Conservation (phyloP, 1,139 yeast species). For the Geotrichum macrosporum region DNA sequence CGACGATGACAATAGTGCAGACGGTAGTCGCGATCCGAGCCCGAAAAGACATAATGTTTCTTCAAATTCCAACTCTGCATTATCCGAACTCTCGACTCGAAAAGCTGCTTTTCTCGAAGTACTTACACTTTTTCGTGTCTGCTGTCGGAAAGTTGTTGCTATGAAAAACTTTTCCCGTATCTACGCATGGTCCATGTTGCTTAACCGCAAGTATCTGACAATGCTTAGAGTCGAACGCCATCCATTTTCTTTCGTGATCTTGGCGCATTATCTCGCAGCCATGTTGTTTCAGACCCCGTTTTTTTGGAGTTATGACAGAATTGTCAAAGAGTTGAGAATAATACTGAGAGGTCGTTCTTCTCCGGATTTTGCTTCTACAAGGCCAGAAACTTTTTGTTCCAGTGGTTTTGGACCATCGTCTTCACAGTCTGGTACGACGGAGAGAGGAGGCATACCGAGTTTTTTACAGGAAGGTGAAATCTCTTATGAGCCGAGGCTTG, state of each 20-base stretch:
- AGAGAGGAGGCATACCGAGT: too few relatives aligned
- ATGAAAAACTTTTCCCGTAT: conserved; percentile 3
- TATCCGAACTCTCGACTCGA: neutral
- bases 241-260: conserved; percentile 6
- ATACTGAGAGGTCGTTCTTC: conserved; percentile 2
- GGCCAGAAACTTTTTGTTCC: too few relatives aligned
- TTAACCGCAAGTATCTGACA: conserved; percentile 7
- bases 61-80: too few relatives aligned
- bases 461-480: too few relatives aligned
- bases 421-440: too few relatives aligned
- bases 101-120: conserved; percentile 3
- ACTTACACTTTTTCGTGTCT: conserved; percentile 7
- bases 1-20: too few relatives aligned
- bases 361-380: too few relatives aligned
- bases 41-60: too few relatives aligned
- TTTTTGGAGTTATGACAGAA: conserved; percentile 14
- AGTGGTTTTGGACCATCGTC: too few relatives aligned
- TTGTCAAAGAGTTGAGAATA: conserved; percentile 1
- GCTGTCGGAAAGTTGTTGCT: conserved; percentile 7
- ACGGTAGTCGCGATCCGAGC: too few relatives aligned
- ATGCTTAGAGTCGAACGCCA: neutral
- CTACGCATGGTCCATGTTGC: conserved; percentile 5
- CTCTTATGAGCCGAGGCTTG: too few relatives aligned
- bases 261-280: conserved; percentile 7
- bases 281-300: neutral